Base-by-base conservation (phyloP, 2,329 filamentous ascomycete genomes). In the Fusarium algeriense region DNA sequence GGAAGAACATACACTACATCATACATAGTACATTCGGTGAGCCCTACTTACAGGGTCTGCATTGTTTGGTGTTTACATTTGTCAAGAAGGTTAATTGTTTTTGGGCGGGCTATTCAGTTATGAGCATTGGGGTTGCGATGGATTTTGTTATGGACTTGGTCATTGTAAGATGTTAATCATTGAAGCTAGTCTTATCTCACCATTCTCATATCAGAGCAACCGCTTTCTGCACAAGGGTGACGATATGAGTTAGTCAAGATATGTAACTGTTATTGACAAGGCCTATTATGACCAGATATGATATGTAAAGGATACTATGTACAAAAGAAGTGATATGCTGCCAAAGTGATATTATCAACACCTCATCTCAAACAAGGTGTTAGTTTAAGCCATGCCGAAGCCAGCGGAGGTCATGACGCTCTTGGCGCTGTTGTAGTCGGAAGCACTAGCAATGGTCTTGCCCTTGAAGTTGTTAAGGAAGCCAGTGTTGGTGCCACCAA, bases 381-480 rank as follows among this genome's bases (percentile, higher is more conserved):
- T 79, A 83, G 20, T 61, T 56, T 80, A 84, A 60, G 84, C 76
- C 55, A 79, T 82, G 32, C 86, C 85, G 66, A 87, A 82, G 12
- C 86, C 85, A 70, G 85, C 85, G 43, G 77, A 81, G 62, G 74
- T 78, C 19, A 75, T 74, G 53, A 85, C 81, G 41, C 68, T 80
- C 56, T 81, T 77, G 67, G 79, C 82, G 30, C 78, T 78, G 48
- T 72, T 74, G 52, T 78, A 78, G 30, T 80, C 72, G 17, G 72
- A 62, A 17, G 86, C 84, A 61, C 80, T 73, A 15, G 87, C 87
- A 70, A 88, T 76, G 65, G 82, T 86, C 83, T 87, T 86, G 65
- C 86, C 86, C 52, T 80, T 78, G 78, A 89, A 89, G 73, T 85
- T 81, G 60, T 72, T 53, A 50, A 90, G 75, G 80, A 89, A 85